Base-by-base conservation (phyloP, 2,329 filamentous ascomycete species). In the Neonectria ditissima region DNA sequence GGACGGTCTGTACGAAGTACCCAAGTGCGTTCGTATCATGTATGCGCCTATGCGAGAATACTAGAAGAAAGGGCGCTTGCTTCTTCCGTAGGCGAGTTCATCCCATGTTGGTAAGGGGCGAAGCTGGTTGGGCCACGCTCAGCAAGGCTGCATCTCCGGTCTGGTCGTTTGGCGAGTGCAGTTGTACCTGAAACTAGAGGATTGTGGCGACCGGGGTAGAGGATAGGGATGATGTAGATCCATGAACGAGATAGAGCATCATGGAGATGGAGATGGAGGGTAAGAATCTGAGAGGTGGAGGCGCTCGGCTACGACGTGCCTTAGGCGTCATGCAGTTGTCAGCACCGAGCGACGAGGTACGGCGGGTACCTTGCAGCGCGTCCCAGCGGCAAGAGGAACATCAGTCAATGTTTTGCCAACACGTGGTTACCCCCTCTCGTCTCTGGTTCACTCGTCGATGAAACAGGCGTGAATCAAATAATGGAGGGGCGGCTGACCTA, bases 181-280 rank as follows among this genome's bases (percentile, higher is more conserved):
- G 69, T 66, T 63, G 66, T 48, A 72, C 70, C 70, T 72, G 70
- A 72, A 72, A 72, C 70, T 18, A 51, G 58, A 47, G 43, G 44
- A 20, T 32, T 58, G 47, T 52, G 54, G 55, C 24, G 55, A 28
- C 39, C 50, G 37, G 30, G 57, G 39, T 34, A 24, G 22, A 20
- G 28, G 30, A 48, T 22, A 16, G 28, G 48, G 56, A 24, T 28
- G 39, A 47, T 28, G 51, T 39, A 47, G 30, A 30, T 32, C 8
- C 16, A 41, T 41, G n/a, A 9, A 41, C 4, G 53, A 45, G 41
- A 44, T 9, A 13, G 20, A 11, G 41, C 11, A 30, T 13, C 18
- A 48, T 39, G 16, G 14, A 20, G 43, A 48, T 48, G 24, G 16
- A 44, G 30, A n/a, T n/a, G n/a, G n/a, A n/a, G n/a, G 44, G 28